Evolutionary conservation across 1,284 basidiomycete genomes (phyloP), one percentile per base, ranked within the genome.

Genomic region (Hemileia vastatrix): DNA sequence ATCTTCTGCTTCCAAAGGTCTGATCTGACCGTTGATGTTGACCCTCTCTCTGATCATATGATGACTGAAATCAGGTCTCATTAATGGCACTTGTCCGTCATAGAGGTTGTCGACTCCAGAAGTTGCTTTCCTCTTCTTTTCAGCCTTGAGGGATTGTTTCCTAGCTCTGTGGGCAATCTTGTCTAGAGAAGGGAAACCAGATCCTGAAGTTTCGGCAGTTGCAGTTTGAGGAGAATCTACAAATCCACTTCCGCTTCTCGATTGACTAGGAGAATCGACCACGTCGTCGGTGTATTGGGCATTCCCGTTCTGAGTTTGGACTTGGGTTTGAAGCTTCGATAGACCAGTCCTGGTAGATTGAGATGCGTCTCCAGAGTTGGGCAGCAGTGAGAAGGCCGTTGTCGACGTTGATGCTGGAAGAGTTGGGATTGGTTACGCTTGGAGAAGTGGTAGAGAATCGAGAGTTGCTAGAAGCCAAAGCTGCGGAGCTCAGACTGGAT

Each of bases 11-110:
- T 96, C 92, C 66, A 98, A 80, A 0, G 86, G 81, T 8, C 92
- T 83, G 15, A 90, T 80, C 5, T 83, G 77, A 5, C 94, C 94
- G 21, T 81, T 80, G 3, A 86, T 84, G 18, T 86, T 84, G 19
- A 97, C 84, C 9, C 94, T 83, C 76, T 97, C 92, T 33, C 93
- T 83, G 65, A 97, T 88, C 82, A 87, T 86, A 57, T 80, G 77
- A 61, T 70, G 65, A 31, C 79, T 77, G 57, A 65, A 71, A 0
- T 60, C 55, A 4, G 70, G 70, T 23, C 69, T 64, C 21, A 66
- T 59, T 6, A 75, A 64, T 27, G 73, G 73, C 1, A 73, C 73
- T 49, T 71, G 70, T 15, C 70, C 72, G 1, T 68, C 64, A 57
- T 73, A 74, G 52, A 66, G 60, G 63, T 72, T 72, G 32, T 66